A percentile compares a stretch with the other conserved stretches of the same genome.
These are phyloP conservation scores for Spencermartinsiella ligniputridi DNA, from an alignment of 1,139 yeast genomes.

Conservation along the genomic window DNA sequence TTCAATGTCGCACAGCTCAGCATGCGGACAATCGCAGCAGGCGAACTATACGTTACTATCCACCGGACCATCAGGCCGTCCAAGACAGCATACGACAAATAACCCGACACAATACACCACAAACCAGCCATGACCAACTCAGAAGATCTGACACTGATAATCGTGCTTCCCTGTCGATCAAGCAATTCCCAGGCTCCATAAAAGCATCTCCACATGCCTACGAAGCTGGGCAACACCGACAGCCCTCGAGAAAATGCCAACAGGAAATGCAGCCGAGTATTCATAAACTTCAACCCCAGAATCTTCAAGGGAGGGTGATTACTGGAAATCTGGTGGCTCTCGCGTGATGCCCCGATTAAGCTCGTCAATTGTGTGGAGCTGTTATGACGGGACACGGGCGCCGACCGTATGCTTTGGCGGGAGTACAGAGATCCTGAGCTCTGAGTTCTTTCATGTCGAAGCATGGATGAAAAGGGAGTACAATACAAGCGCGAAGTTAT, in stretches of 20 bases:
- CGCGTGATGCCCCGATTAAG: background rate
- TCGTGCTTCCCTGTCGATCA: constrained; percentile 26
- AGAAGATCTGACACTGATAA: constrained; percentile 34
- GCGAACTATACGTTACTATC: constrained; percentile 80
- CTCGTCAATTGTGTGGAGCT: background rate
- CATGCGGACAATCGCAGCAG: constrained; percentile 85
- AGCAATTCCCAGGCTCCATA: constrained; percentile 39
- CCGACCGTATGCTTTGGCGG: background rate
- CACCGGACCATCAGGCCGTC: constrained; percentile 92
- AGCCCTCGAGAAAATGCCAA: constrained; percentile 49
- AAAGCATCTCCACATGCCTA: constrained; percentile 56
- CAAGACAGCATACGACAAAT: constrained; percentile 74
- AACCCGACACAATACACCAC: constrained; percentile 73
- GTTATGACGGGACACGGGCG: background rate
- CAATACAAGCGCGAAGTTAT: too few species aligned
- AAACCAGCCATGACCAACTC: constrained; percentile 37
- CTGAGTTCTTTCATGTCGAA: background rate
- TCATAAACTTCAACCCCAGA: constrained; percentile 61
- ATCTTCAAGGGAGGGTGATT: constrained; percentile 40
- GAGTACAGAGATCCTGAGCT: background rate
- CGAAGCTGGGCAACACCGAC: constrained; percentile 59
- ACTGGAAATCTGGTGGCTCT: background rate
- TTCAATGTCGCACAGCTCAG: constrained; percentile 74
- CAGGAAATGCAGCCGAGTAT: constrained; percentile 71
- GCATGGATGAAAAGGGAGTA: too few species aligned